These are phyloP conservation scores for Gossypium thurberi DNA, from an alignment of 345 rosid genomes.

Conservation along the genomic window DNA sequence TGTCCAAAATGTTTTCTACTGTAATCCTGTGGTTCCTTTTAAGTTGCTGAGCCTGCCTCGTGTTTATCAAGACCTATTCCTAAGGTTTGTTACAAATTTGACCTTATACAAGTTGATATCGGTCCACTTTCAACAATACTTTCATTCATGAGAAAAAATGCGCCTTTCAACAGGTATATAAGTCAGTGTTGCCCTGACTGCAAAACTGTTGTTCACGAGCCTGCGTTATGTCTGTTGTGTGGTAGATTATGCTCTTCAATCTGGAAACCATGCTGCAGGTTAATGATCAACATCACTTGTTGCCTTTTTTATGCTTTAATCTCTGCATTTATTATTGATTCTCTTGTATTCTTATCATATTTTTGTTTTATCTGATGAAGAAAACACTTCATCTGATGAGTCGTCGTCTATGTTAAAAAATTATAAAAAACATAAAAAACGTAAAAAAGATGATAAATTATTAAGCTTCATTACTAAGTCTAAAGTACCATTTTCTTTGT, in stretches of 20 bases:
- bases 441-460: no score
- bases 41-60: conserved; percentile 78
- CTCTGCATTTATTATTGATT: background rate
- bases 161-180: conserved; percentile 48
- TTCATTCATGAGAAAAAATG: conserved; percentile 11
- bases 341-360: background rate
- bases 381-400: no score
- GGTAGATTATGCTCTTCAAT: conserved; percentile 77
- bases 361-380: no score
- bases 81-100: conserved; percentile 48
- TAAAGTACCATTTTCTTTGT: background rate
- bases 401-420: no score
- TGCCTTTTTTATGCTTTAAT: conserved; percentile 8
- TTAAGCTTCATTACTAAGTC: background rate
- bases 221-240: conserved; percentile 81
- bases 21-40: conserved; percentile 66
- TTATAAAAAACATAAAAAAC: no score
- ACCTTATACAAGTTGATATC: conserved; percentile 12
- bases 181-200: conserved; percentile 66
- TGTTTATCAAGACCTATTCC: conserved; percentile 74
- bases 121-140: conserved; percentile 1
- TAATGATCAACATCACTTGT: conserved; percentile 11
- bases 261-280: conserved; percentile 92
- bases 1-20: conserved; percentile 29
- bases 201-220: conserved; percentile 44